Percentiles rank a stretch among this genome's conserved stretches.
These are phyloP conservation scores for Amylostereum areolatum DNA, from an alignment of 1,284 basidiomycete genomes.

Conservation along the genomic window DNA sequence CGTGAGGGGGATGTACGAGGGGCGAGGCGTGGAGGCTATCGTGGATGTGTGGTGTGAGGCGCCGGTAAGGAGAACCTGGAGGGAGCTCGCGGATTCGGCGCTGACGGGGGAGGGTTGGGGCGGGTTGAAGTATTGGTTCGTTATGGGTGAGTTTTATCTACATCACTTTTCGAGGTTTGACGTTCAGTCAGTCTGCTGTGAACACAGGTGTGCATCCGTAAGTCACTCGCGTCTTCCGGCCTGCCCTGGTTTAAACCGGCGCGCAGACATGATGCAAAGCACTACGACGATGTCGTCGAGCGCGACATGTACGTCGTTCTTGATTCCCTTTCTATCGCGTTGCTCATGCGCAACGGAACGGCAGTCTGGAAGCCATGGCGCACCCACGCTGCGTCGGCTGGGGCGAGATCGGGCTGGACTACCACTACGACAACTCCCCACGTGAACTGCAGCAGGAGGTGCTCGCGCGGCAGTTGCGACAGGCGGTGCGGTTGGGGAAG, in stretches of 20 bases:
- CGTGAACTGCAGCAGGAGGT: slow-evolving; percentile 59
- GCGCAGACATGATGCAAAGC: slow-evolving; percentile 61
- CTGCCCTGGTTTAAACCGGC: neutral
- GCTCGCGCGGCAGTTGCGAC: slow-evolving; percentile 59
- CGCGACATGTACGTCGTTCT: slow-evolving; percentile 48
- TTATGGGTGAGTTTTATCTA: slow-evolving; percentile 49
- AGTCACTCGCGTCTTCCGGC: slow-evolving; percentile 57
- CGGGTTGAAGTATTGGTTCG: slow-evolving; percentile 68
- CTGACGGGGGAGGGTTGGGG: slow-evolving; percentile 44
- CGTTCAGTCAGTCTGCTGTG: no score
- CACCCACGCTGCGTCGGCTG: slow-evolving; percentile 78
- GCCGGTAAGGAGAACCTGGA: slow-evolving; percentile 55
- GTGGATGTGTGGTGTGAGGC: slow-evolving; percentile 85
- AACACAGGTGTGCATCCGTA: slow-evolving; percentile 29
- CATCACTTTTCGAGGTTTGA: no score
- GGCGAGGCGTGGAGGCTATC: slow-evolving; percentile 46
- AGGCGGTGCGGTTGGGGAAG: slow-evolving; percentile 62
- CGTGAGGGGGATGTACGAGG: slow-evolving; percentile 50
- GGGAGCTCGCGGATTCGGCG: slow-evolving; percentile 68
- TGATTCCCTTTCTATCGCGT: neutral
- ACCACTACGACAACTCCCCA: slow-evolving; percentile 75
- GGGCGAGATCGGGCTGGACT: slow-evolving; percentile 84
- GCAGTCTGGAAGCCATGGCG: slow-evolving; percentile 64
- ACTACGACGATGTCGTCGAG: slow-evolving; percentile 65
- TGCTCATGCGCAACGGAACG: neutral